Percentiles rank a stretch among this genome's conserved stretches.
These are phyloP conservation scores for Ascochyta rabiei DNA, from an alignment of 2,329 filamentous ascomycete species.

Conservation along the genomic window DNA sequence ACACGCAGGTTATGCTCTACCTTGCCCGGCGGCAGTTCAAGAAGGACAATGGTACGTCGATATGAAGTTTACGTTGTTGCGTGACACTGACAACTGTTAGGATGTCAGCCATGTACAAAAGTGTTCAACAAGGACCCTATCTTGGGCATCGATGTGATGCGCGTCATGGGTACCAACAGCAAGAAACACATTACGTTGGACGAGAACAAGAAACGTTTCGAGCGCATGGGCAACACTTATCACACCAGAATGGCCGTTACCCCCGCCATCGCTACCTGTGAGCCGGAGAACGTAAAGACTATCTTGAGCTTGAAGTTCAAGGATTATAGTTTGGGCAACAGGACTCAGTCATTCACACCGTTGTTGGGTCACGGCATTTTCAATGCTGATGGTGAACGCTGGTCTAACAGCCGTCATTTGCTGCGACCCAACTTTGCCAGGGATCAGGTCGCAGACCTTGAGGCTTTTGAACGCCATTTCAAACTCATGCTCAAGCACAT, in stretches of 20 bases:
- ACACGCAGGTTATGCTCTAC: conserved; percentile 43
- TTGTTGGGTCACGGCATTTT: conserved; percentile 55
- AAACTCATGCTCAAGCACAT: conserved; percentile 64
- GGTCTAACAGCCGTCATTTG: conserved; percentile 51
- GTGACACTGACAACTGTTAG: neutral
- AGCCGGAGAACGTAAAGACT: conserved; percentile 57
- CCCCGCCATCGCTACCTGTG: conserved; percentile 49
- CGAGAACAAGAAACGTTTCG: conserved; percentile 32
- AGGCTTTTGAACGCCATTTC: conserved; percentile 66
- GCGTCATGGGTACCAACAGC: conserved; percentile 47
- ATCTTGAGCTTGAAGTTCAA: conserved; percentile 55
- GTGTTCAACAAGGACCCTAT: conserved; percentile 62
- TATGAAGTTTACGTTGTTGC: neutral
- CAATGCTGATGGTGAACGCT: conserved; percentile 53
- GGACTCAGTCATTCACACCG: conserved; percentile 46
- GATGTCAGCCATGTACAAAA: conserved; percentile 54
- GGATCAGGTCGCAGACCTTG: conserved; percentile 59
- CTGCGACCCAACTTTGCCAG: conserved; percentile 62
- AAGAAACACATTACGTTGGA: conserved; percentile 34
- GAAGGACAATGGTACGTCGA: conserved; percentile 44
- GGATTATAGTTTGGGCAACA: conserved; percentile 51
- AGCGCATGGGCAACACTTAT: conserved; percentile 48
- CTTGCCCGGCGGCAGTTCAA: conserved; percentile 46
- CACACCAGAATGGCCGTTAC: conserved; percentile 45
- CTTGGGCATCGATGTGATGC: conserved; percentile 59